phyloP scores from a whole-genome alignment of 1,284 basidiomycete species.

The Sanguinoderma infundibulare region DNA sequence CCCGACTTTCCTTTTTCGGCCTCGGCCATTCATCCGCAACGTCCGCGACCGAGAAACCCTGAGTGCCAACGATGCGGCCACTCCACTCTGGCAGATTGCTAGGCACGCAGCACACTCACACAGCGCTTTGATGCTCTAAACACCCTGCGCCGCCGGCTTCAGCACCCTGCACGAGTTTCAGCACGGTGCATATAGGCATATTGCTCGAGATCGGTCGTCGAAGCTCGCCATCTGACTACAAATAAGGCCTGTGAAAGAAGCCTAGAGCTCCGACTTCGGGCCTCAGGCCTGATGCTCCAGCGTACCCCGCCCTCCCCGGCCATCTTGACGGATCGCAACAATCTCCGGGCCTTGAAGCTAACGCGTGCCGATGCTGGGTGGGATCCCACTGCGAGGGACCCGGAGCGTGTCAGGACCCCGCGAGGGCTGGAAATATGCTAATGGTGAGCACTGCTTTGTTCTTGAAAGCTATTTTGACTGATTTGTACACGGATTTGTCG shows the following conservation, averaged over 20 bases:
- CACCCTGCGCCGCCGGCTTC: neutral
- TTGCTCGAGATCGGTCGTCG: conserved; percentile 10
- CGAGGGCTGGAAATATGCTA: neutral
- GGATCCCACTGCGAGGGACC: conserved; percentile 16
- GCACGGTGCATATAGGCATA: conserved; percentile 8
- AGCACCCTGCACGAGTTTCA: neutral
- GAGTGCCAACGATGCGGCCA: neutral
- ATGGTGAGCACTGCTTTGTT: conserved; percentile 17
- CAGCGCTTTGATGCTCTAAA: neutral
- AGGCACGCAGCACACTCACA: neutral
- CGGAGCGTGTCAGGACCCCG: conserved; percentile 15
- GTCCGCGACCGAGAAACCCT: conserved; percentile 3
- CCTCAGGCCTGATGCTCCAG: neutral
- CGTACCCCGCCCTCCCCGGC: conserved; percentile 7
- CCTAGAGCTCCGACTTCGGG: conserved; percentile 11
- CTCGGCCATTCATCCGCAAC: conserved; percentile 11
- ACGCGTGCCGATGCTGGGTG: conserved; percentile 17
- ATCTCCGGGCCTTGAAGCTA: conserved; percentile 19
- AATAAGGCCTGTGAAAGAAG: conserved; percentile 14
- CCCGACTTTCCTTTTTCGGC: conserved; percentile 7
- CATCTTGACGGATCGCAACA: conserved; percentile 25
- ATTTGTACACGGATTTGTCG: conserved; percentile 14
- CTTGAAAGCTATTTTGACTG: conserved; percentile 23
- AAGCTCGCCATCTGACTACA: conserved; percentile 6
- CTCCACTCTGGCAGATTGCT: neutral